These are phyloP conservation scores for Rubroboletus satanas DNA, from an alignment of 768 basidiomycete genomes.

Conservation along the genomic window DNA sequence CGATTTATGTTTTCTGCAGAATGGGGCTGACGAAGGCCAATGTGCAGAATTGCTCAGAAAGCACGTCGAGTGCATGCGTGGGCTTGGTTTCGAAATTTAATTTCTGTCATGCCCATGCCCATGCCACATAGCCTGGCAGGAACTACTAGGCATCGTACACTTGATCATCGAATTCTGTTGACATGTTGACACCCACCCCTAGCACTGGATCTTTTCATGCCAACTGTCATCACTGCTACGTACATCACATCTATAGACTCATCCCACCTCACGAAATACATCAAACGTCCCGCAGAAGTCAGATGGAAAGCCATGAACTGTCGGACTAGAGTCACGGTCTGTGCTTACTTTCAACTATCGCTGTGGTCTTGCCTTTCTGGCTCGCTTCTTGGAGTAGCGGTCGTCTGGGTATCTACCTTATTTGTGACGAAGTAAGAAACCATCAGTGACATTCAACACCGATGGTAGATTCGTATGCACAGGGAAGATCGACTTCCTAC, in stretches of 20 bases:
- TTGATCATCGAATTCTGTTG: not conserved
- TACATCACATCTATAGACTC: not conserved
- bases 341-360: not conserved
- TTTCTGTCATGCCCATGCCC: not conserved
- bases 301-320: not conserved
- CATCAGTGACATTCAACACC: not conserved
- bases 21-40: conserved; percentile 63
- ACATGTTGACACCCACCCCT: not conserved
- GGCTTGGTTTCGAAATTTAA: conserved; percentile 82
- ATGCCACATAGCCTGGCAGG: not conserved
- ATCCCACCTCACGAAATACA: conserved; percentile 7
- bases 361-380: not conserved
- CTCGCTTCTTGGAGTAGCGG: not conserved
- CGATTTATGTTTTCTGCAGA: conserved; percentile 88
- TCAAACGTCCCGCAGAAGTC: not conserved
- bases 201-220: not conserved
- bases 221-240: not conserved
- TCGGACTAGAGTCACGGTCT: not conserved
- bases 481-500: not conserved
- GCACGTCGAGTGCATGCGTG: conserved; percentile 89
- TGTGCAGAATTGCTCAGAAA: conserved; percentile 77
- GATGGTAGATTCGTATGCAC: not conserved
- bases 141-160: not conserved
- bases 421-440: not conserved
- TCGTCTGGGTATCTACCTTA: not conserved